Percentiles rank a stretch among this genome's conserved stretches.
Evolutionary conservation across 2,329 filamentous ascomycete species (phyloP).

Genomic region (Alternaria solani): DNA sequence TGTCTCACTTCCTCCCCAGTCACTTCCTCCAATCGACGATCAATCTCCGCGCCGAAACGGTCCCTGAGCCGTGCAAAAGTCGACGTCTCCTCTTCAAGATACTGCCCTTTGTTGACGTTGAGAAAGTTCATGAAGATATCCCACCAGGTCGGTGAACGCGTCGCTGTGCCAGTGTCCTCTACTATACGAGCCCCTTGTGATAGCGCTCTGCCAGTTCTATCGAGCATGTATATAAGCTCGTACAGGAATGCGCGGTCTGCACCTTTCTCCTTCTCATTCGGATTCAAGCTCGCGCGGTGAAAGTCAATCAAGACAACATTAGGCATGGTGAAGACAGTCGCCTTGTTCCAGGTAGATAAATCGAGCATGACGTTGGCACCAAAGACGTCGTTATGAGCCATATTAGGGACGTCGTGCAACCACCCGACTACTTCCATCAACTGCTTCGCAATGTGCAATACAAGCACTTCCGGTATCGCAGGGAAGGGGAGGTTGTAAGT

Average conservation of each 20-base stretch:
- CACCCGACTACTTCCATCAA: neutral
- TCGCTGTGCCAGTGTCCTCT: neutral
- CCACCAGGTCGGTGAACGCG: neutral
- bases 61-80: neutral
- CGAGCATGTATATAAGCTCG: neutral
- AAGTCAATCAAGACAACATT: constrained; percentile 3
- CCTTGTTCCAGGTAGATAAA: neutral
- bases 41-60: neutral
- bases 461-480: neutral
- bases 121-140: neutral
- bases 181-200: neutral
- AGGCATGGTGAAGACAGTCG: neutral
- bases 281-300: neutral
- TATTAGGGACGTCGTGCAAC: neutral
- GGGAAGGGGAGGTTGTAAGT: neutral
- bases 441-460: neutral
- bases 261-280: neutral
- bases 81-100: neutral
- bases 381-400: constrained; percentile 1
- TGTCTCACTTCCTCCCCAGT: neutral
- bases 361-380: constrained; percentile 4
- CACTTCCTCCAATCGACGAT: neutral
- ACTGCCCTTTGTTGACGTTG: neutral
- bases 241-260: neutral
- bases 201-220: neutral